Evolutionary conservation across 495 filamentous ascomycete species (phyloP).

Genomic region (Talaromyces ruber): DNA sequence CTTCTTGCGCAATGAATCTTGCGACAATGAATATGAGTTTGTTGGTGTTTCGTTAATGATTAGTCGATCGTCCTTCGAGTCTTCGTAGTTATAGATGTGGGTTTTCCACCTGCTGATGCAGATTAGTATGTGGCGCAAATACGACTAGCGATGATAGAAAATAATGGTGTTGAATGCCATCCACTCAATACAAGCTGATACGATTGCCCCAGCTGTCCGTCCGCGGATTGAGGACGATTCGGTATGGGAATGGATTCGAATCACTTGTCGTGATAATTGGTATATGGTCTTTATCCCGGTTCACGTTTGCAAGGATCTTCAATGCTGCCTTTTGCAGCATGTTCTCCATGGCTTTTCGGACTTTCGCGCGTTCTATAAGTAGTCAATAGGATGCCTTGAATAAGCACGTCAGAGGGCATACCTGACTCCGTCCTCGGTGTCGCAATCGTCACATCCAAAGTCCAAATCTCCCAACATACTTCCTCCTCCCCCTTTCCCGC

Average conservation of each 20-base stretch:
- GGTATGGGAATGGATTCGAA: slow-evolving; percentile 89
- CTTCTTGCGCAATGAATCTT: neutral
- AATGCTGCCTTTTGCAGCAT: slow-evolving; percentile 77
- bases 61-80: neutral
- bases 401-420: slow-evolving; percentile 27
- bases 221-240: slow-evolving; percentile 77
- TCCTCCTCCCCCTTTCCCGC: slow-evolving; percentile 72
- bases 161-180: neutral
- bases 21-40: neutral
- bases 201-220: slow-evolving; percentile 70
- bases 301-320: slow-evolving; percentile 80
- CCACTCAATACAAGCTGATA: slow-evolving; percentile 64
- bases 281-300: slow-evolving; percentile 89
- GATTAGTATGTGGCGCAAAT: neutral
- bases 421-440: slow-evolving; percentile 83
- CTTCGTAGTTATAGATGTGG: neutral
- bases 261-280: slow-evolving; percentile 93
- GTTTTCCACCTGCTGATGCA: neutral
- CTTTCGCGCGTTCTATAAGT: slow-evolving; percentile 66
- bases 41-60: too few relatives aligned
- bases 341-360: slow-evolving; percentile 78
- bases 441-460: slow-evolving; percentile 81
- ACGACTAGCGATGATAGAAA: neutral
- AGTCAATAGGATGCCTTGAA: neutral
- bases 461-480: slow-evolving; percentile 95